phyloP scores from a whole-genome alignment of 2,329 filamentous ascomycete species.

The Fusarium siculi region DNA sequence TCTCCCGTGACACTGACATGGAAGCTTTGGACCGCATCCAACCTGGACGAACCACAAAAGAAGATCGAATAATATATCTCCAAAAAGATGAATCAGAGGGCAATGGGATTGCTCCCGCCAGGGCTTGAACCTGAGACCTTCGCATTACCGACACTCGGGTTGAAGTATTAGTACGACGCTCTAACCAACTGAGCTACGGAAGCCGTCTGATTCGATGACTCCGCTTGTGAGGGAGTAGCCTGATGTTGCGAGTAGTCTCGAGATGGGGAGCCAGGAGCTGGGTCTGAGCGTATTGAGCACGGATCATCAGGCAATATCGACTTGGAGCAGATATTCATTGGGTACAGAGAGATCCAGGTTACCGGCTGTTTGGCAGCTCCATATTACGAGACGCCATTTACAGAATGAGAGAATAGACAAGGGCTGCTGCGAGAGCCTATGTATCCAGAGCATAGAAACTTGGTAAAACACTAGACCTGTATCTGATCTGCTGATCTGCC shows the following conservation, averaged over 20 bases:
- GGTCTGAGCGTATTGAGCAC: rapidly evolving
- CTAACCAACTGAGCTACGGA: background rate
- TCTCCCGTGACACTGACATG: background rate
- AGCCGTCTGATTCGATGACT: background rate
- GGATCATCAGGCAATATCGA: background rate
- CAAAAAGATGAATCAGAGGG: background rate
- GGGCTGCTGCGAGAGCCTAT: background rate
- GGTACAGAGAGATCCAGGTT: background rate
- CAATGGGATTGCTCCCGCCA: background rate
- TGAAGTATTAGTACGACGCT: background rate
- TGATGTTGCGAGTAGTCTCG: rapidly evolving
- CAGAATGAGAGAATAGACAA: background rate
- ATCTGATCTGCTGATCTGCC: background rate
- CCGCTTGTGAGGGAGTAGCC: rapidly evolving
- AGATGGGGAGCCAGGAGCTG: background rate
- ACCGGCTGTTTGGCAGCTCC: too few species aligned
- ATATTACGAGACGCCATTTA: background rate
- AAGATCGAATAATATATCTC: too few species aligned
- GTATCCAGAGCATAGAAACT: too few species aligned
- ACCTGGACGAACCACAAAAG: too few species aligned
- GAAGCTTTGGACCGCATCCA: background rate
- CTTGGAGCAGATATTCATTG: background rate
- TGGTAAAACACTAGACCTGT: background rate
- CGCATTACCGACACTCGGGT: background rate
- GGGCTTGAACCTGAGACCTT: background rate